Base-by-base conservation (phyloP, 352 stramenopile species). In the Phytophthora pisi region DNA sequence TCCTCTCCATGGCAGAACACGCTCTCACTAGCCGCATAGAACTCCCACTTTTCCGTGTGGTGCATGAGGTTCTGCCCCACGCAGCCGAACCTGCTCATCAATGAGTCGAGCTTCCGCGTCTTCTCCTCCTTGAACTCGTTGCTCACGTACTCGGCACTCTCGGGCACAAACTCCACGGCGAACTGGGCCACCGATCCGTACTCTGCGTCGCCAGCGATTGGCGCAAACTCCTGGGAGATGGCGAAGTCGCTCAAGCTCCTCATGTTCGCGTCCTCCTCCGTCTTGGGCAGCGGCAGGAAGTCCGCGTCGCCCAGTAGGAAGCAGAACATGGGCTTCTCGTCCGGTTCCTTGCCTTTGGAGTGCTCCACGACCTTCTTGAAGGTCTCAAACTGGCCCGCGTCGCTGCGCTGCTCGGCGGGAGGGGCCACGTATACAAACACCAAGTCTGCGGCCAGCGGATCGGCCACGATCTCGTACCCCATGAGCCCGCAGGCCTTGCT, bases 1-100 rank as follows among this genome's bases (percentile, higher is more conserved):
- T 81, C 66, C 57, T 79, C 61, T 50, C 76, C 75, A 16, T 72
- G 64, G 28, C 70, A 77, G 16, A 91, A 77, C 0, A 72, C 59
- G 43, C 73, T 89, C 3, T 78, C 59, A 7, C 71, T 47, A 0
- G 74, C 53, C 11, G 78, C 88, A 43, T 89, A 93, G 34, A 93
- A 77, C 61, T 92, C 82, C 88, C 88, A 96, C 57, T 94, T 96
- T 55, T 96, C 88, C 0, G 74, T 88, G 50, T 93, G 75, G 38
- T 91, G 75, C 84, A 94, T 93, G 43, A 96, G 58, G 49, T 96
- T 94, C 58, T 86, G 84, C 20, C 88, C 73, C 40, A 91, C 74
- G 55, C 79, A 88, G 30, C 80, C 81, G 62, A 96, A 94, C 28
- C 68, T 79, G 43, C 72, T 75, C 88, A 96, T 96, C 49, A 96